Conservation (phyloP, 2,329 filamentous ascomycete genomes). For the Sphaerulina musiva region DNA sequence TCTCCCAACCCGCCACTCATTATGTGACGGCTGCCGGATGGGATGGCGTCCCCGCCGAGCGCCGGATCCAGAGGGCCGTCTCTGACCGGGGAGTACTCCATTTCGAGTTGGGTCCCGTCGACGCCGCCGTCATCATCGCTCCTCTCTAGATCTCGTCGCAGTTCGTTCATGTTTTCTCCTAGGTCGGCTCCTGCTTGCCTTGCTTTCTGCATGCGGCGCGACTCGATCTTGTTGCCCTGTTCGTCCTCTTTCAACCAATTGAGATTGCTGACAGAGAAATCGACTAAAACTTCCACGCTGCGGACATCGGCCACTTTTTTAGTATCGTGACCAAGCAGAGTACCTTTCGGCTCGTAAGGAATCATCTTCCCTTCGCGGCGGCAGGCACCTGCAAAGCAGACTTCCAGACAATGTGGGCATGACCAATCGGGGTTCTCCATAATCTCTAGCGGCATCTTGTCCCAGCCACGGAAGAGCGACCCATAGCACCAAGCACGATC, state of each 20-base stretch:
- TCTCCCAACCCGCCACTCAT: conserved; percentile 15
- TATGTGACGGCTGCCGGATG: conserved; percentile 8
- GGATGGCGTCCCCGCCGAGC: conserved; percentile 21
- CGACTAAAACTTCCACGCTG: conserved; percentile 82
- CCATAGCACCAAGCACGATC: conserved; percentile 81
- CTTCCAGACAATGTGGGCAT: conserved; percentile 77
- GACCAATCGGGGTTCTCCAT: conserved; percentile 79
- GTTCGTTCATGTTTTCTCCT: conserved; percentile 38
- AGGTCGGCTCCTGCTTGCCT: conserved; percentile 47
- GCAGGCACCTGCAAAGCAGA: conserved; percentile 82
- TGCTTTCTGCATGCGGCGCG: conserved; percentile 36
- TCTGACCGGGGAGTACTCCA: conserved; percentile 38
- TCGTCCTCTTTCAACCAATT: conserved; percentile 64
- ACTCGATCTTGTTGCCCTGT: conserved; percentile 31
- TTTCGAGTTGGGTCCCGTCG: conserved; percentile 36
- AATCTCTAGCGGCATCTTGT: conserved; percentile 74
- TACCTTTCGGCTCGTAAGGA: conserved; percentile 81
- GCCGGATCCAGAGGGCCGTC: conserved; percentile 33
- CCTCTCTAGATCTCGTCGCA: conserved; percentile 38
- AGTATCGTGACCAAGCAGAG: conserved; percentile 84
- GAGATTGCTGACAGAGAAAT: conserved; percentile 84
- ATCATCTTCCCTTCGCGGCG: conserved; percentile 60
- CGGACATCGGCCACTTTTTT: conserved; percentile 82
- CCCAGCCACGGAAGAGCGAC: conserved; percentile 84
- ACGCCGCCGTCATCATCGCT: conserved; percentile 36